Evolutionary conservation across 2,329 filamentous ascomycete genomes (phyloP).

Genomic region (Epichloe bromicola): DNA sequence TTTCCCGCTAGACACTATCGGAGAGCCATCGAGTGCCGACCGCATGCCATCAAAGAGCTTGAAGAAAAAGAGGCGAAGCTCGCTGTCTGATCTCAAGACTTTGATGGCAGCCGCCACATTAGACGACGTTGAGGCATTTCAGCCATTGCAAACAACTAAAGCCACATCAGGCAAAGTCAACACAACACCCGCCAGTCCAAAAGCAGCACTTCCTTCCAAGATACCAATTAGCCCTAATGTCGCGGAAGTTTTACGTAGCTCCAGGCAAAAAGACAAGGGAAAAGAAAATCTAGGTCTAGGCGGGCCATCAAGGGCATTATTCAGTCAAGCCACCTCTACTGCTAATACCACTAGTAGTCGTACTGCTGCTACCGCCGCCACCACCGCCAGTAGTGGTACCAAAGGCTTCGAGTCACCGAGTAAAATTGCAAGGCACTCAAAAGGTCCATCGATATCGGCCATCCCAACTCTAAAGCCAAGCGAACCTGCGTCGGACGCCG

Average conservation of each 20-base stretch:
- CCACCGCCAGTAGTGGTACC: neutral
- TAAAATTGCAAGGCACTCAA: conserved; percentile 27
- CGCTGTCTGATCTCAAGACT: conserved; percentile 70
- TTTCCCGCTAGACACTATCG: conserved; percentile 45
- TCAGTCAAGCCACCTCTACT: neutral
- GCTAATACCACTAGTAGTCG: neutral
- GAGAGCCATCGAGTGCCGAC: conserved; percentile 38
- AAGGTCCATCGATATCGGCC: conserved; percentile 38
- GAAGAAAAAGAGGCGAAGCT: conserved; percentile 78
- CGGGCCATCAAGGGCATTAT: conserved; percentile 4
- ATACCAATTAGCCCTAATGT: conserved; percentile 37
- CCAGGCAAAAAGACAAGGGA: conserved; percentile 31
- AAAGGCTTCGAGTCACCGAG: conserved; percentile 12
- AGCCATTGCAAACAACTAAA: conserved; percentile 39
- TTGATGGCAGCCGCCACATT: conserved; percentile 51
- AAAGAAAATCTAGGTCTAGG: conserved; percentile 22
- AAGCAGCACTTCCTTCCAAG: conserved; percentile 31
- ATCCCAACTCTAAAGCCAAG: conserved; percentile 40
- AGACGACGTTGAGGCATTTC: conserved; percentile 21
- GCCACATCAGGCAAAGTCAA: conserved; percentile 45
- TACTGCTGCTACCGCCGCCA: neutral
- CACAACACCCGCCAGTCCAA: conserved; percentile 27
- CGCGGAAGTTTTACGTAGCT: conserved; percentile 24
- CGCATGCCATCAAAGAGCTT: conserved; percentile 23
- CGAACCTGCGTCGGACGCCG: conserved; percentile 13